Conservation (phyloP, 495 filamentous ascomycete species). For the Aspergillus homomorphus region DNA sequence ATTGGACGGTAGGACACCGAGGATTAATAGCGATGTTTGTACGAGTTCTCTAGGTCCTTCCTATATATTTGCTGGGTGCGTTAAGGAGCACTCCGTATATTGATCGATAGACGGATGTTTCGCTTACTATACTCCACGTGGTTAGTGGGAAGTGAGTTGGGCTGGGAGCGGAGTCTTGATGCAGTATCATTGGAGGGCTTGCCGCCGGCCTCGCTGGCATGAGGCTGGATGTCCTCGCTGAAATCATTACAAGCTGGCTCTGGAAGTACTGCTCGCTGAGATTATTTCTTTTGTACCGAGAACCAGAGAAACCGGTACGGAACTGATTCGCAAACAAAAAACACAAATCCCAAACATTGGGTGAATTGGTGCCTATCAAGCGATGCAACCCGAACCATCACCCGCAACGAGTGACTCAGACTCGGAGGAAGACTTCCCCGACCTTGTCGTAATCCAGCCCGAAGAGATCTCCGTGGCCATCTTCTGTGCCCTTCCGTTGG, state of each 20-base stretch:
- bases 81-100: no score
- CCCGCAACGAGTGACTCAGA: background rate
- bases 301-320: background rate
- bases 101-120: no score
- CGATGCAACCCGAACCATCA: background rate
- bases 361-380: no score
- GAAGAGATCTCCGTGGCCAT: background rate
- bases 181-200: background rate
- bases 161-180: background rate
- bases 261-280: no score
- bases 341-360: background rate
- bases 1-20: no score
- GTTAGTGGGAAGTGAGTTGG: background rate
- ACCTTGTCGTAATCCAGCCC: background rate
- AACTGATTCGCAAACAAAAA: background rate
- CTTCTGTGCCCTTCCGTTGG: background rate
- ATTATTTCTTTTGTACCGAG: background rate
- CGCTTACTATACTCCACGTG: background rate
- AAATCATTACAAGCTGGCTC: background rate
- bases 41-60: no score
- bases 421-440: background rate
- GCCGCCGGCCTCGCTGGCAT: background rate
- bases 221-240: background rate
- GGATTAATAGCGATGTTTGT: no score
- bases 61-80: no score